Evolutionary conservation across 805 yeast species (phyloP).

Genomic region (Nakazawaea holstii): DNA sequence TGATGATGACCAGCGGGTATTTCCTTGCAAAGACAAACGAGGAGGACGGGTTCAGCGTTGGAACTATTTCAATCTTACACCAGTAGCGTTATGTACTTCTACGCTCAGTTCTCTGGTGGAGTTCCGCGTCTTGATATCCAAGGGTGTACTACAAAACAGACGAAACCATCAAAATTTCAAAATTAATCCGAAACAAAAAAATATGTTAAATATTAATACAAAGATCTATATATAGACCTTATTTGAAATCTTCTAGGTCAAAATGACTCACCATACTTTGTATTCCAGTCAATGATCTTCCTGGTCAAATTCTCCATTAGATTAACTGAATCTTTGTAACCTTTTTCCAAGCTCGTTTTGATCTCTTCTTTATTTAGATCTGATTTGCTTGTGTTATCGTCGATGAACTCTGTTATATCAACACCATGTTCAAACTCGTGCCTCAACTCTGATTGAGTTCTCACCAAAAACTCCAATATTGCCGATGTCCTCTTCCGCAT

Average conservation of each 20-base stretch:
- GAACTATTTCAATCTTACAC: too few relatives aligned
- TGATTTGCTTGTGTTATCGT: constrained; percentile 25
- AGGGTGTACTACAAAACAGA: too few relatives aligned
- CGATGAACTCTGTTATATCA: constrained; percentile 40
- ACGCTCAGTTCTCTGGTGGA: neutral
- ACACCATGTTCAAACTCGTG: constrained; percentile 62
- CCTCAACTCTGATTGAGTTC: constrained; percentile 79
- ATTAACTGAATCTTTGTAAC: constrained; percentile 53
- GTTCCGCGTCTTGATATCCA: neutral
- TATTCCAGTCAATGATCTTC: constrained; percentile 74
- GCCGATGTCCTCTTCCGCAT: constrained; percentile 87
- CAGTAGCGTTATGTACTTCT: neutral
- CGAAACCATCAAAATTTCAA: too few relatives aligned
- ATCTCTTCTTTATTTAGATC: constrained; percentile 15
- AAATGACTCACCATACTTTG: constrained; percentile 42
- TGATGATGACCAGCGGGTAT: too few relatives aligned
- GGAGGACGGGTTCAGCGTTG: too few relatives aligned
- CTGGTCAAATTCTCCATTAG: constrained; percentile 72
- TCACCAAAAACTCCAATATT: constrained; percentile 82
- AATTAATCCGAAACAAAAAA: neutral
- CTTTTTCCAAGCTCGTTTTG: constrained; percentile 37
- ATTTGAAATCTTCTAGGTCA: neutral
- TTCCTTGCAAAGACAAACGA: too few relatives aligned
- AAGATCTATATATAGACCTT: neutral
- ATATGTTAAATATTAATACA: neutral